Evolutionary conservation across 345 rosid genomes (phyloP).

Genomic region (Eucalyptus camaldulensis): DNA sequence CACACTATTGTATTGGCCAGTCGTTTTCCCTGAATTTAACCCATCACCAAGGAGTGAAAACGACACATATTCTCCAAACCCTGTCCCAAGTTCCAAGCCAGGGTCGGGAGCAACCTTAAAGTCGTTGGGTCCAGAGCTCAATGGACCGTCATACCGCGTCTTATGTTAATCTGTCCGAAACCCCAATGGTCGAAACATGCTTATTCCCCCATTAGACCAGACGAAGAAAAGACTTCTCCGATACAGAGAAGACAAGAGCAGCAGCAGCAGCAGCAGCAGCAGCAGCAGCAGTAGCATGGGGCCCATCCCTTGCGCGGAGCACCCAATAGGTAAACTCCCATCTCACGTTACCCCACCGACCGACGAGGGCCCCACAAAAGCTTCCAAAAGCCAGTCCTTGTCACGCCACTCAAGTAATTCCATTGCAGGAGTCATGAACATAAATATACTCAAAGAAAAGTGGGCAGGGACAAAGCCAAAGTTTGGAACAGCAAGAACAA

Average conservation of each 20-base stretch:
- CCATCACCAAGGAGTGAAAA: neutral
- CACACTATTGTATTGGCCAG: neutral
- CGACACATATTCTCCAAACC: neutral
- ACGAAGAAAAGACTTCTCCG: neutral
- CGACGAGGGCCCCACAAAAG: conserved; percentile 8
- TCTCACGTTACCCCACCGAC: conserved; percentile 9
- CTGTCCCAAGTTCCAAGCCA: neutral
- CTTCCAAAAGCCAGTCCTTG: conserved; percentile 1
- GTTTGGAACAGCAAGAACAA: neutral
- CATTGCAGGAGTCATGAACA: neutral
- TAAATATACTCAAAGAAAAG: neutral
- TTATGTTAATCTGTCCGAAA: neutral
- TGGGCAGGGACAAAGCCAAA: neutral
- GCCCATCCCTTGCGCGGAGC: neutral
- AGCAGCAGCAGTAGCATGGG: neutral
- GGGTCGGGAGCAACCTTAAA: neutral
- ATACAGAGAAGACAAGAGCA: neutral
- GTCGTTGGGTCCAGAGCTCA: neutral
- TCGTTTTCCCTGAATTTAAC: neutral
- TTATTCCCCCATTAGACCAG: neutral
- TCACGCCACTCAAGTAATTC: conserved; percentile 8
- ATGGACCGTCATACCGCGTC: neutral
- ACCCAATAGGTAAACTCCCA: neutral
- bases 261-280: neutral
- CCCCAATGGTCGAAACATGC: neutral